phyloP scores from a whole-genome alignment of 2,329 filamentous ascomycete genomes.

The Fusarium citri region DNA sequence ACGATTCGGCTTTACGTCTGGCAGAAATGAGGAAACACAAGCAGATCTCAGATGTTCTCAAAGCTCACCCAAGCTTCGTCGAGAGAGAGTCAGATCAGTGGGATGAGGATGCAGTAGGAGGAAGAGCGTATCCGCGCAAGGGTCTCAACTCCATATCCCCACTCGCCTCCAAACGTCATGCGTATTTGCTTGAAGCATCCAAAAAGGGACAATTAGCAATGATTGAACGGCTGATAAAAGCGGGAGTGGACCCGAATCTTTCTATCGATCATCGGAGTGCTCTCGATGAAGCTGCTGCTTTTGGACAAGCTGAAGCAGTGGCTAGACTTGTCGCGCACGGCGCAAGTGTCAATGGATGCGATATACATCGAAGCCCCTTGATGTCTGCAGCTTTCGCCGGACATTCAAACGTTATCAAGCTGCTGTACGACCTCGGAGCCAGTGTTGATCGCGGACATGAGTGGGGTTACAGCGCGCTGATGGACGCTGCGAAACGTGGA shows the following conservation, averaged over 20 bases:
- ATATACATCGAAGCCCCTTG: background rate
- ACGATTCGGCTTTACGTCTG: background rate
- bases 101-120: background rate
- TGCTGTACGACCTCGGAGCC: background rate
- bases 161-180: background rate
- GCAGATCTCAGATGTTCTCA: background rate
- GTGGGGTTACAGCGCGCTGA: background rate
- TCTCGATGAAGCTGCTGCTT: background rate
- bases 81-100: background rate
- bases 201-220: background rate
- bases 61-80: background rate
- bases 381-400: background rate
- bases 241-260: background rate
- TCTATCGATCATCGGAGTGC: background rate
- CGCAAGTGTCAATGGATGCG: background rate
- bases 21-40: background rate
- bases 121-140: background rate
- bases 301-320: background rate
- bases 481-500: background rate
- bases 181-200: background rate
- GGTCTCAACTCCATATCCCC: background rate
- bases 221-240: background rate
- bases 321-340: background rate
- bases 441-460: background rate
- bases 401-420: background rate